Conservation (phyloP, 306 rosid species). For the Ormosia semicastrata region DNA sequence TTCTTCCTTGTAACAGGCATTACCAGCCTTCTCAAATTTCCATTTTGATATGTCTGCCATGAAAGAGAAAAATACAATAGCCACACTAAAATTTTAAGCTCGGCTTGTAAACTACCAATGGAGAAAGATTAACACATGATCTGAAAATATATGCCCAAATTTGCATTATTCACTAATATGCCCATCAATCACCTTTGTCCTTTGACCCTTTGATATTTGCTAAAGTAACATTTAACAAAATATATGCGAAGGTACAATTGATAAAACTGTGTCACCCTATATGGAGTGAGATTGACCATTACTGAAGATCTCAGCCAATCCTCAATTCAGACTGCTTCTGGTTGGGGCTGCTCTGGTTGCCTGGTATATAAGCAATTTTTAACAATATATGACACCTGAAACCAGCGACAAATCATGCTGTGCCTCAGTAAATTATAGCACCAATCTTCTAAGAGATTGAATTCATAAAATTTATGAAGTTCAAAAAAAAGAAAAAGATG, state of each 20-base stretch:
- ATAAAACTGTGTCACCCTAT: not conserved
- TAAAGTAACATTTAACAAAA: not conserved
- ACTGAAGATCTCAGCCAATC: not conserved
- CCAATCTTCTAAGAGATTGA: not conserved
- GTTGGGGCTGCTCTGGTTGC: not conserved
- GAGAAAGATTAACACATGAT: not conserved
- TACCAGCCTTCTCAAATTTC: slow-evolving; percentile 15
- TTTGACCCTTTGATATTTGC: slow-evolving; percentile 2
- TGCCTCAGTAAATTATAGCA: not conserved
- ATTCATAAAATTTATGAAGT: not conserved
- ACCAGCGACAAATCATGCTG: not conserved
- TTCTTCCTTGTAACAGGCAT: not conserved
- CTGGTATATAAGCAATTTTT: not conserved
- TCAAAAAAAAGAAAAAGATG: too few species aligned
- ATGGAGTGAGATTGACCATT: not conserved
- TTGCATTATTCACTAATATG: not conserved
- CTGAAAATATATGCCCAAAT: not conserved
- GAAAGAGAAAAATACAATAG: slow-evolving; percentile 1
- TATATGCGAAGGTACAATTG: not conserved
- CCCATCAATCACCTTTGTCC: not conserved
- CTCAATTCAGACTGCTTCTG: not conserved
- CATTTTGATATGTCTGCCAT: not conserved
- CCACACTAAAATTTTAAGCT: not conserved
- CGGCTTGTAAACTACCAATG: not conserved
- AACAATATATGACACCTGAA: slow-evolving; percentile 3